Evolutionary conservation across 2,329 filamentous ascomycete genomes (phyloP), one percentile per base, ranked within the genome.

Genomic region (Penicillium sp.): DNA sequence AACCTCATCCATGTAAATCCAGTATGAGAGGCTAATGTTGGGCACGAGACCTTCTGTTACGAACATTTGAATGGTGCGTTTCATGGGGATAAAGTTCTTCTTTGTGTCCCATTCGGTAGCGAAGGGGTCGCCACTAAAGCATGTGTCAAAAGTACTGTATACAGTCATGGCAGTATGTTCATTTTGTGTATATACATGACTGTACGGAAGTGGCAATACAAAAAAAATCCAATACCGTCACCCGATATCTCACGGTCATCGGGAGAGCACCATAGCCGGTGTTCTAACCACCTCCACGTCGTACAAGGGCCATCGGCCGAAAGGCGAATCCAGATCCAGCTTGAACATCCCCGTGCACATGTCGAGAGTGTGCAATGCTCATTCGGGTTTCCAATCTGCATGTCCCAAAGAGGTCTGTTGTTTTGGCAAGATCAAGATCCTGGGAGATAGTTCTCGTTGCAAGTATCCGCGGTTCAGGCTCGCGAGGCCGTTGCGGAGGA

Each of bases 221-320:
- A 21, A 37, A 27, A 20, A 33, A 33, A 37, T 23, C 27, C 2
- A 39, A 30, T 40, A 23, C 36, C 15, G 46, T 37, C 46, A 48
- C 39, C 46, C 24, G 46, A 48, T 46, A 46, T 32, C 18, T 21
- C 17, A 37, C 32, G 42, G 23, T 17, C 46, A 21, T 50, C 24
- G 42, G 46, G 26, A 50, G 17, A n/a, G 24, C 40, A 10, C 33
- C 24, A 45, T 26, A 34, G 29, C 41, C 34, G 39, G 33, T 51
- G 46, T 39, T 40, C 48, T 46, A 37, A 41, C 44, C 49, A 50
- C 42, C 51, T 55, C 37, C 48, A 54, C 39, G 56, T 61, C 34
- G 52, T 49, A 59, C 60, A 60, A 52, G 42, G 48, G 33, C 48
- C 18, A 42, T 32, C 40, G 30, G 56, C 45, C 55, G 49, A 54